These are phyloP conservation scores for Rutstroemia sp. DNA, from an alignment of 2,329 filamentous ascomycete genomes.

Conservation along the genomic window DNA sequence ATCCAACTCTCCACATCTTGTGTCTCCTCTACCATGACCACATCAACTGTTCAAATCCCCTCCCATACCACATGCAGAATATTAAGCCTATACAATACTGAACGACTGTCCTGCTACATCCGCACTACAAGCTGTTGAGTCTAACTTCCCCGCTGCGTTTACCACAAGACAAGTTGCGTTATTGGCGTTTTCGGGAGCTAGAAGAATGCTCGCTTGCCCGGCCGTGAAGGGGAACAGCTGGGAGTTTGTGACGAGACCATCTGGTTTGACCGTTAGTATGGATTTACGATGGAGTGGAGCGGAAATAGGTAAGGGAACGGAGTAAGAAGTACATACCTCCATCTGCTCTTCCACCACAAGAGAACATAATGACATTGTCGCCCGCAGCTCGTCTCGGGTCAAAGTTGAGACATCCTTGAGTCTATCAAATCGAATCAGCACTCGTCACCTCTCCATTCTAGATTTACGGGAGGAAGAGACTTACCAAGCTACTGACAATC, in stretches of 20 bases:
- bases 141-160: constrained; percentile 18
- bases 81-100: constrained; percentile 11
- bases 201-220: constrained; percentile 32
- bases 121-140: constrained; percentile 16
- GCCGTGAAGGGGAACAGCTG: constrained; percentile 42
- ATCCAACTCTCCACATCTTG: too few species aligned
- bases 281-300: not conserved
- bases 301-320: not conserved
- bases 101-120: constrained; percentile 14
- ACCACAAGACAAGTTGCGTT: constrained; percentile 38
- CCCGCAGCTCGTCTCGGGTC: constrained; percentile 44
- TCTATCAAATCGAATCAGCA: constrained; percentile 27
- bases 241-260: constrained; percentile 33
- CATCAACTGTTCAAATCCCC: not conserved
- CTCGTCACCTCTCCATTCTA: not conserved
- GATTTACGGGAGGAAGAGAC: not conserved
- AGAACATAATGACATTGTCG: constrained; percentile 49
- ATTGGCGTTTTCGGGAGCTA: constrained; percentile 38
- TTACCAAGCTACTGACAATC: constrained; percentile 44
- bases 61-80: not conserved
- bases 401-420: constrained; percentile 52
- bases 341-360: constrained; percentile 51
- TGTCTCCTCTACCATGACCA: not conserved
- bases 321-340: constrained; percentile 29
- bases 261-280: not conserved